Base-by-base conservation (phyloP, 2,329 filamentous ascomycete species). In the Elsinoe perseae region DNA sequence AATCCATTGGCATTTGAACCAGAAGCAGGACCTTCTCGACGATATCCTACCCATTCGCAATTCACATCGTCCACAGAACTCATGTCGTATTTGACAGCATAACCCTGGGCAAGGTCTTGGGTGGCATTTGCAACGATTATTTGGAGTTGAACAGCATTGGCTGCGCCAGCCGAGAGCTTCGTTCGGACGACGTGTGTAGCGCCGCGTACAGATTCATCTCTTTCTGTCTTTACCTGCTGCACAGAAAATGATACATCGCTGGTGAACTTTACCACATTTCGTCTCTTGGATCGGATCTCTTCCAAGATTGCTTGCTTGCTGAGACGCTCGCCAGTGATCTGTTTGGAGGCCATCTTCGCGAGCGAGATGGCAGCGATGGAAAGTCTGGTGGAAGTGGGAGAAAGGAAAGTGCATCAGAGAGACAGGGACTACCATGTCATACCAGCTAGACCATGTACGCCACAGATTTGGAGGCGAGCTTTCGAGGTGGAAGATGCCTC, bases 401-500 rank as follows among this genome's bases (percentile, higher is more conserved):
- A n/a, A n/a, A n/a, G n/a, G n/a, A n/a, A n/a, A n/a, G n/a, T n/a
- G n/a, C n/a, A n/a, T n/a, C n/a, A n/a, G n/a, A n/a, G n/a, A n/a
- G n/a, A n/a, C n/a, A n/a, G n/a, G n/a, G n/a, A n/a, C n/a, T n/a
- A n/a, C n/a, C n/a, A n/a, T n/a, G n/a, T n/a, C n/a, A n/a, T n/a
- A n/a, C n/a, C n/a, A n/a, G n/a, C n/a, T n/a, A n/a, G n/a, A n/a
- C n/a, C n/a, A n/a, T n/a, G n/a, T n/a, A n/a, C n/a, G n/a, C n/a
- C n/a, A n/a, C n/a, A n/a, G n/a, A n/a, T n/a, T n/a, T n/a, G n/a
- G n/a, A n/a, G n/a, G n/a, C n/a, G n/a, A n/a, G n/a, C n/a, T n/a
- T n/a, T n/a, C n/a, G n/a, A n/a, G n/a, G n/a, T n/a, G n/a, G n/a
- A 36, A 14, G 32, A 36, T 36, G 32, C 32, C 87, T 56, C 80